Evolutionary conservation across 2,329 filamentous ascomycete species (phyloP), one percentile per base, ranked within the genome.

Genomic region (Sporothrix pseudoabietina): DNA sequence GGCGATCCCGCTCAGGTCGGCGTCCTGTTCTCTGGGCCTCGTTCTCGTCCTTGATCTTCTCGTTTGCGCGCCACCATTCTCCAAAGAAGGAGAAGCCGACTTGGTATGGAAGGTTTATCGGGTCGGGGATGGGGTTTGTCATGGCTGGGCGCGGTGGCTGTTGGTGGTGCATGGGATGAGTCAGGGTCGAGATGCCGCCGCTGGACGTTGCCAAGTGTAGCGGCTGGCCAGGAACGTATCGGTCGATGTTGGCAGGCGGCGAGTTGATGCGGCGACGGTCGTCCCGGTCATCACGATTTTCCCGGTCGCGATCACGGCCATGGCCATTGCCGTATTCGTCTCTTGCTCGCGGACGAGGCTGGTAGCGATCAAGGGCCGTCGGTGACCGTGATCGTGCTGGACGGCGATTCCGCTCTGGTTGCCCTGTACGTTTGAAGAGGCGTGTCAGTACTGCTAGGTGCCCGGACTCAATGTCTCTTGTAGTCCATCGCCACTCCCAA

Each of bases 81-180:
- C 92, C 90, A 78, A 93, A 95, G 81, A 91, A 95, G 16, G 92
- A 94, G 81, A 95, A 95, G 1, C 92, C 92, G 72, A 94, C 92
- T 79, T 95, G 92, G 75, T 92, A 94, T 2, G 91, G 89, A 10
- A 95, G 85, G 75, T 88, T 88, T 77, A 91, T 85, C 1, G 92
- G 92, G 75, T 95, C 92, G 14, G 88, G 85, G 3, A 95, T 83
- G 9, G 91, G 92, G 77, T 94, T 94, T 0, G 85, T 78, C 30
- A 84, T 52, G 16, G 87, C 82, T 22, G 83, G 81, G 9, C 86
- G 84, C 41, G 87, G 80, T 6, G 68, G 91, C 89, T 65, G 66
- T 5, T 71, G 49, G 79, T 94, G 92, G 75, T 91, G 94, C 4
- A 91, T 88, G 10, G 94, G 84, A 74, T 88, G 88, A 77, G 91